These are phyloP conservation scores for Salvia rosmarinus DNA, from an alignment of 257 asterid genomes.

Conservation along the genomic window DNA sequence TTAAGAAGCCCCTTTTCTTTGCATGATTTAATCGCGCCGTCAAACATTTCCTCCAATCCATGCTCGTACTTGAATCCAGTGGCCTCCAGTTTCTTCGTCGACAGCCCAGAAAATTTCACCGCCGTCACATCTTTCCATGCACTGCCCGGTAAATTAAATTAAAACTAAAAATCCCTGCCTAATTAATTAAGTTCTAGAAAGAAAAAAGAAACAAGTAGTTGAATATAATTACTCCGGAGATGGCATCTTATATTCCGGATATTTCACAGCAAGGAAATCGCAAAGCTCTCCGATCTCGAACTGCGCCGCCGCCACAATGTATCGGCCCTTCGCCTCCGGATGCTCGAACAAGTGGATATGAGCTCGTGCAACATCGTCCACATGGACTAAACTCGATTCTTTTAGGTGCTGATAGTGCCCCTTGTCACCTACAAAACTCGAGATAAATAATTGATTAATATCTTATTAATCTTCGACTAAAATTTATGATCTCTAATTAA, in stretches of 20 bases:
- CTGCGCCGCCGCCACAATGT: constrained; percentile 47
- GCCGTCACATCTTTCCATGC: constrained; percentile 45
- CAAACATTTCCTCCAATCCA: constrained; percentile 63
- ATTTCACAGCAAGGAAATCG: constrained; percentile 43
- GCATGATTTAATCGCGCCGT: constrained; percentile 58
- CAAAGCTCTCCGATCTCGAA: constrained; percentile 35
- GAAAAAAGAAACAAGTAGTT: too few relatives aligned
- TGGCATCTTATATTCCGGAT: constrained; percentile 57
- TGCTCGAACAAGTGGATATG: constrained; percentile 59
- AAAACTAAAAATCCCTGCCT: background rate
- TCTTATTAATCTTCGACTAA: too few relatives aligned
- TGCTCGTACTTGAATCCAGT: constrained; percentile 55
- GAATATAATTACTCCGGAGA: constrained; percentile 43
- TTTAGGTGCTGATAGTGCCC: constrained; percentile 15
- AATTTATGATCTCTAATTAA: too few relatives aligned
- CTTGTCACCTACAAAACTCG: constrained; percentile 41
- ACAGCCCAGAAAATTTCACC: constrained; percentile 42
- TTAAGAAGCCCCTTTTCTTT: constrained; percentile 42
- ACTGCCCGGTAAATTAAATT: constrained; percentile 4
- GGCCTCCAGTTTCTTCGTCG: constrained; percentile 52
- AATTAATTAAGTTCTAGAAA: background rate
- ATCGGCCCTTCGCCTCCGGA: constrained; percentile 57
- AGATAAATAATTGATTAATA: too few relatives aligned
- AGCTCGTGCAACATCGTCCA: constrained; percentile 63
- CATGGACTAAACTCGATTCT: constrained; percentile 44